Percentiles rank a stretch among this genome's conserved stretches.
Conservation (phyloP, 176 grass and related monocot species). For the Triticum aestivum region IWGSC_CS_RefSeq_v2.1 NC_057800.1:623349141-623349640, state of each 20-base stretch:
- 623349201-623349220: constrained; percentile 16
- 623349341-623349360: constrained; percentile 14
- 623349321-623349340: constrained; percentile 36
- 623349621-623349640: background rate
- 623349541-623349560: constrained; percentile 19
- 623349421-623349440: background rate
- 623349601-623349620: background rate
- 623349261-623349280: constrained; percentile 36
- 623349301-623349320: constrained; percentile 51
- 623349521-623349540: background rate
- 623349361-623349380: background rate
- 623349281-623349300: constrained; percentile 7
- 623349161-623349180: constrained; percentile 30
- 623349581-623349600: constrained; percentile 19
- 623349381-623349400: background rate
- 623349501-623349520: constrained; percentile 28
- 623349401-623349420: constrained; percentile 11
- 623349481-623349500: background rate
- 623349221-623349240: constrained; percentile 22
- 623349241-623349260: constrained; percentile 32
- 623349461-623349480: constrained; percentile 26
- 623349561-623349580: constrained; percentile 38
- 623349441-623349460: constrained; percentile 19
- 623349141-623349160: constrained; percentile 18
- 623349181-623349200: constrained; percentile 12